Evolutionary conservation across 1,284 basidiomycete species (phyloP).

Genomic region (Apiotrichum sp.): DNA sequence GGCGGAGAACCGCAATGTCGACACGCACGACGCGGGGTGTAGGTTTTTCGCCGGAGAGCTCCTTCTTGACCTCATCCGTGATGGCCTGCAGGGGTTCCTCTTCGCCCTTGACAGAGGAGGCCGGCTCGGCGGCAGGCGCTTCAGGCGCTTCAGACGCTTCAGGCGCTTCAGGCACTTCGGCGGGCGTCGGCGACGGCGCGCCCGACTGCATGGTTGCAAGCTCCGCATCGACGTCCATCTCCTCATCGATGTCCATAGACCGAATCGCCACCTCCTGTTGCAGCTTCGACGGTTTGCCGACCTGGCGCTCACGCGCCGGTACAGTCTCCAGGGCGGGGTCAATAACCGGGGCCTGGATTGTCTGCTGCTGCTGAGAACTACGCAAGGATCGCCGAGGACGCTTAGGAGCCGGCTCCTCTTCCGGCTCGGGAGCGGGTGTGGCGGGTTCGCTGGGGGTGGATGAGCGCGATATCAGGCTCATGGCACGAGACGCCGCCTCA

Average conservation of each 20-base stretch:
- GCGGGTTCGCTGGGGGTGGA: neutral
- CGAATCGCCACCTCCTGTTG: too few relatives aligned
- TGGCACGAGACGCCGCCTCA: neutral
- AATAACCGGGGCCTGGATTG: neutral
- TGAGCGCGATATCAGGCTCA: neutral
- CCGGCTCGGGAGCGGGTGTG: too few relatives aligned
- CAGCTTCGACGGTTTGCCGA: too few relatives aligned
- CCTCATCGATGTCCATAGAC: neutral
- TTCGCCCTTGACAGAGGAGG: neutral
- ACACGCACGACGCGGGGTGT: conserved; percentile 12
- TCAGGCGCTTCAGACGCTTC: neutral
- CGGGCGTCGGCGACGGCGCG: too few relatives aligned
- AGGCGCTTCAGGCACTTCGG: too few relatives aligned
- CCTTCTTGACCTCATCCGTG: neutral
- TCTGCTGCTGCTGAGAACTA: neutral
- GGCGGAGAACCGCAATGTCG: conserved; percentile 27
- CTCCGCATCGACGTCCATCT: neutral
- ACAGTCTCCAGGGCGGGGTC: neutral
- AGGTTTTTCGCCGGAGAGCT: neutral
- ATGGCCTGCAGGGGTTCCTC: conserved; percentile 5
- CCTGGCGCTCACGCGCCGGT: neutral
- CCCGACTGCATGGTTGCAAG: neutral
- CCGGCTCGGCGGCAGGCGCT: neutral
- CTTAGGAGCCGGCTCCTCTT: neutral
- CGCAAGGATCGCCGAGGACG: neutral